Evolutionary conservation across 1,139 yeast species (phyloP).

Genomic region (Diutina siamensis): DNA sequence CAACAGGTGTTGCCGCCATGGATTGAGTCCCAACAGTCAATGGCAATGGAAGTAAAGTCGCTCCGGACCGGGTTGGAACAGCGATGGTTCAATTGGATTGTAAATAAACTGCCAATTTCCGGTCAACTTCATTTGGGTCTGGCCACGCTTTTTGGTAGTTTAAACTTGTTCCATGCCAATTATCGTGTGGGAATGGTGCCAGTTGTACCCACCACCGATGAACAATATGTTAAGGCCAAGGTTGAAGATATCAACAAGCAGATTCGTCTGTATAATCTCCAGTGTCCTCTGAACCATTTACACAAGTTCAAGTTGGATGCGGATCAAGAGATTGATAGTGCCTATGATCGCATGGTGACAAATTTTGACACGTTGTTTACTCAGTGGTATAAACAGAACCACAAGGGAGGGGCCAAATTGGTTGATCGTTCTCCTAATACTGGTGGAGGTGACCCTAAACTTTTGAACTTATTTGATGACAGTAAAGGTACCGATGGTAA

Average conservation of each 20-base stretch:
- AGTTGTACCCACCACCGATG: background rate
- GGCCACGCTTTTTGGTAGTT: background rate
- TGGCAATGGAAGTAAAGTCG: slow-evolving; percentile 31
- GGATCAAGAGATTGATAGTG: slow-evolving; percentile 37
- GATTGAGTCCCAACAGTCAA: slow-evolving; percentile 67
- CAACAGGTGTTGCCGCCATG: slow-evolving; percentile 83
- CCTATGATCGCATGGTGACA: slow-evolving; percentile 6
- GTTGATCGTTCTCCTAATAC: background rate
- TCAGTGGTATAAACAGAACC: slow-evolving; percentile 5
- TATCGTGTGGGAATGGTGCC: background rate
- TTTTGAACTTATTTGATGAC: background rate
- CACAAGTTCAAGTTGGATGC: slow-evolving; percentile 52
- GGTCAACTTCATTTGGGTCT: background rate
- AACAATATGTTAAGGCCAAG: slow-evolving; percentile 29
- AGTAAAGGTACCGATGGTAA: background rate
- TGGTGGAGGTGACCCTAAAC: background rate
- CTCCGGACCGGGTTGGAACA: slow-evolving; percentile 35
- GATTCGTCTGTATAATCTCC: slow-evolving; percentile 65
- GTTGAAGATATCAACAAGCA: slow-evolving; percentile 42
- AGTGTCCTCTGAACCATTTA: slow-evolving; percentile 59
- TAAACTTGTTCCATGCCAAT: background rate
- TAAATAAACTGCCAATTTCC: slow-evolving; percentile 14
- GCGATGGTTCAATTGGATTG: slow-evolving; percentile 31
- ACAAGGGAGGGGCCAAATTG: background rate
- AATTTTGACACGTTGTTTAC: slow-evolving; percentile 5